Evolutionary conservation across 306 rosid species (phyloP), one percentile per base, ranked within the genome.

Genomic region (Prunus fruticosa): DNA sequence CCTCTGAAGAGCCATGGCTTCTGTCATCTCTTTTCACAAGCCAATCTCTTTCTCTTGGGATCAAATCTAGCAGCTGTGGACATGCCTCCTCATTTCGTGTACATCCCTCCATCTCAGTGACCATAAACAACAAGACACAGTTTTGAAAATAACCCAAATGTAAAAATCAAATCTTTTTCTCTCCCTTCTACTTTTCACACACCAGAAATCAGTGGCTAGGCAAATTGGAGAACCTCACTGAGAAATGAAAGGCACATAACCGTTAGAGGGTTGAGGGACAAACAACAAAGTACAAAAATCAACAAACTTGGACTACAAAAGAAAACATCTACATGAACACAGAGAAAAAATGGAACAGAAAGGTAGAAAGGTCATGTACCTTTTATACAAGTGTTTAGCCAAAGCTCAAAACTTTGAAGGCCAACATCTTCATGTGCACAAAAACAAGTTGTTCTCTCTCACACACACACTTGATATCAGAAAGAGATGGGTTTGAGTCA

Each of bases 31-130:
- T 81, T 67, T n/a, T 85, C 82, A 54, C n/a, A 15, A 75, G 68
- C 95, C 93, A 89, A 72, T 84, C 90, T 43, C 84, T 82, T 66
- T 84, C 81, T 51, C 81, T 83, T 38, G 96, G 69, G 64, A 93
- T 90, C 83, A 93, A 91, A 80, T 91, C 94, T 20, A 93, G 69
- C 67, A 91, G 83, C 76, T 66, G 90, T 46, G 94, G 98, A 66
- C 87, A 76, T 15, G 23, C 74, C 58, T 74, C 93, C 27, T 83
- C 89, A 78, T 82, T 88, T 78, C 88, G 82, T 66, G 88, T 73
- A 71, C 89, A 78, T 52, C 80, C 89, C 70, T 87, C 89, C 94
- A 90, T 90, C 75, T 27, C 75, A 76, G 27, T 56, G 46, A 32
- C 45, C 76, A 20, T 50, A 62, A 8, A 4, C 23, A 56, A 38